Base-by-base conservation (phyloP, 2,329 filamentous ascomycete species). In the Talaromyces piceae region DNA sequence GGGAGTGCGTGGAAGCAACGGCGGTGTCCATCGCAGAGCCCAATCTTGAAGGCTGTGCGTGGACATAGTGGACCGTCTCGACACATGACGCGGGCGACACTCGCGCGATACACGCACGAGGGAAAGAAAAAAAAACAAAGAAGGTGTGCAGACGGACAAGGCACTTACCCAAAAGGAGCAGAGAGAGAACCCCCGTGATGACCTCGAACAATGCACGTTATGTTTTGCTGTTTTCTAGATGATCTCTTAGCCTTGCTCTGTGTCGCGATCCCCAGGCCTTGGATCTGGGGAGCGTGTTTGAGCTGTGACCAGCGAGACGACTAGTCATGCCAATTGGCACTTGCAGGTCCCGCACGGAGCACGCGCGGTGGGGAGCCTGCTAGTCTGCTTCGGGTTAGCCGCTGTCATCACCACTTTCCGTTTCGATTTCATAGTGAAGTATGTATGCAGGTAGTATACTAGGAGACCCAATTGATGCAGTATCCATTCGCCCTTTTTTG, bases 1-100 rank as follows among this genome's bases (percentile, higher is more conserved):
- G 56, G n/a, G 63, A 62, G 67, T 70, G 67, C 67, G 67, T 70
- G 67, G 67, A 62, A 70, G 67, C 63, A 70, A 64, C 56, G 45
- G 50, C 49, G 50, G 51, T 47, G 56, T 57, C 57, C 43, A 31
- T 45, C 41, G 20, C 18, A 23, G 26, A 30, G 25, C 47, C 45
- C 53, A 54, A 61, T 55, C 49, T 26, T 49, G 54, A 50, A 53
- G 51, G 55, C 56, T 52, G 67, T 70, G 67, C 67, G 67, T 70
- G 67, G 67, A 57, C 60, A 67, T 69, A 70, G 55, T 54, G 44
- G 47, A 48, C 45, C 39, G 41, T 37, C 12, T 45, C 25, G 20
- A 48, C 41, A 45, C 25, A 46, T 33, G 18, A 45, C 33, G 28
- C 37, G 49, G 23, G 20, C 31, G 33, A 47, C 33, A n/a, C n/a